Evolutionary conservation across 2,329 filamentous ascomycete species (phyloP).

Genomic region (Pseudocercospora vitis): DNA sequence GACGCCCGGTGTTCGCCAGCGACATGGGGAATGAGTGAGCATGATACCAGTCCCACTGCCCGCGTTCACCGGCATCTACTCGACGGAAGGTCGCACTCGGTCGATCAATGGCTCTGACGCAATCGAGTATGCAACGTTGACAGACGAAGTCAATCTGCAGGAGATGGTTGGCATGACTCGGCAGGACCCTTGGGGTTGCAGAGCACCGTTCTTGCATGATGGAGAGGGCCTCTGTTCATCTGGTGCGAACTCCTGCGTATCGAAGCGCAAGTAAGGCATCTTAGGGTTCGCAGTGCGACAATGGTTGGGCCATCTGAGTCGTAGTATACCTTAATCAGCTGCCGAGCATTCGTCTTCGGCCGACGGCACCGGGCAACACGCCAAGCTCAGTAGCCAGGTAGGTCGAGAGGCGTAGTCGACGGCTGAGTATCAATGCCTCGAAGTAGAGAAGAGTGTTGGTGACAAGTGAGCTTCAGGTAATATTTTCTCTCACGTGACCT

Average conservation of each 20-base stretch:
- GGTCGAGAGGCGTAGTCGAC: neutral
- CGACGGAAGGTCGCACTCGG: neutral
- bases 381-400: neutral
- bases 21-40: too few species aligned
- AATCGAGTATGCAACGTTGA: conserved; percentile 1
- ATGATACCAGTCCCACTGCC: neutral
- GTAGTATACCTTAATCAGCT: too few species aligned
- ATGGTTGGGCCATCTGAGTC: too few species aligned
- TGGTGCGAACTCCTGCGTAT: too few species aligned
- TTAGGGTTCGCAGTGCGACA: neutral
- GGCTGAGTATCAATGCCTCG: too few species aligned
- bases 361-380: neutral
- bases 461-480: too few species aligned
- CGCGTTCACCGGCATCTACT: too few species aligned
- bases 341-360: neutral
- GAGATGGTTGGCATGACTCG: conserved; percentile 5
- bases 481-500: too few species aligned
- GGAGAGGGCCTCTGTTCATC: too few species aligned
- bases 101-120: conserved; percentile 4
- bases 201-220: neutral
- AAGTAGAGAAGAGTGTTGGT: too few species aligned
- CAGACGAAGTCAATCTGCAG: neutral
- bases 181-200: neutral
- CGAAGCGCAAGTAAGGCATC: too few species aligned
- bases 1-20: neutral